Percentiles rank a stretch among this genome's conserved stretches.
These are phyloP conservation scores for Rhododendron kiyosumense DNA, from an alignment of 148 eudicot genomes.

Conservation along the genomic window DNA sequence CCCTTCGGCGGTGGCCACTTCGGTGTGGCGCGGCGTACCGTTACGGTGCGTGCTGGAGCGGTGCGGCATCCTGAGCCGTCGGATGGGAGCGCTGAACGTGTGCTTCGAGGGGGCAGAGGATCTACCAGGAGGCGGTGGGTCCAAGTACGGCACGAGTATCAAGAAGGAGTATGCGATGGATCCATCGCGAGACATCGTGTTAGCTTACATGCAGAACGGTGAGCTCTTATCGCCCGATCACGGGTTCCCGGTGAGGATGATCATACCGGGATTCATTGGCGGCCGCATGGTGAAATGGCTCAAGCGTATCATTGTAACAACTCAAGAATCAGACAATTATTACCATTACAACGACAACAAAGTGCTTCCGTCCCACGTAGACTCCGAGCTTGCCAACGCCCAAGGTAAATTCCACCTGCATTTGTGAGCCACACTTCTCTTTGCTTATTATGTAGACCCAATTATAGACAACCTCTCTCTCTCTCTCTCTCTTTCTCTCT, in stretches of 20 bases:
- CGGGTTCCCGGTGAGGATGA: conserved; percentile 74
- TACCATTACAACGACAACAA: conserved; percentile 80
- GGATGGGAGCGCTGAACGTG: conserved; percentile 66
- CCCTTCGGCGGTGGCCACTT: conserved; percentile 66
- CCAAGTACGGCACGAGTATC: conserved; percentile 83
- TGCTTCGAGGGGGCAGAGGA: conserved; percentile 96
- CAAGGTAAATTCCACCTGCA: conserved; percentile 48
- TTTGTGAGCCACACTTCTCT: no score
- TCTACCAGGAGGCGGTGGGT: conserved; percentile 93
- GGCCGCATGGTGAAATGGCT: conserved; percentile 97
- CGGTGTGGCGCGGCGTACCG: conserved; percentile 87
- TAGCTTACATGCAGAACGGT: conserved; percentile 92
- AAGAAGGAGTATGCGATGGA: conserved; percentile 70
- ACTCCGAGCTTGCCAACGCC: conserved; percentile 75
- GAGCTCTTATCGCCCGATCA: conserved; percentile 64
- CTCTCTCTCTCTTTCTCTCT: not conserved
- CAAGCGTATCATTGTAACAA: conserved; percentile 60
- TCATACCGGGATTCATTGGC: conserved; percentile 84
- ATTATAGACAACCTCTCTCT: no score
- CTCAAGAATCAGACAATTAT: conserved; percentile 58
- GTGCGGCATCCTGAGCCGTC: conserved; percentile 54
- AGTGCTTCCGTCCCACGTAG: conserved; percentile 83
- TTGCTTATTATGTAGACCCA: no score
- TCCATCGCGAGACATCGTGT: conserved; percentile 67
- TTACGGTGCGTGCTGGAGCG: conserved; percentile 47